Percentiles rank a stretch among this genome's conserved stretches.
Conservation (phyloP, 176 grass and related monocot genomes). For the Carex kokanica region DNA sequence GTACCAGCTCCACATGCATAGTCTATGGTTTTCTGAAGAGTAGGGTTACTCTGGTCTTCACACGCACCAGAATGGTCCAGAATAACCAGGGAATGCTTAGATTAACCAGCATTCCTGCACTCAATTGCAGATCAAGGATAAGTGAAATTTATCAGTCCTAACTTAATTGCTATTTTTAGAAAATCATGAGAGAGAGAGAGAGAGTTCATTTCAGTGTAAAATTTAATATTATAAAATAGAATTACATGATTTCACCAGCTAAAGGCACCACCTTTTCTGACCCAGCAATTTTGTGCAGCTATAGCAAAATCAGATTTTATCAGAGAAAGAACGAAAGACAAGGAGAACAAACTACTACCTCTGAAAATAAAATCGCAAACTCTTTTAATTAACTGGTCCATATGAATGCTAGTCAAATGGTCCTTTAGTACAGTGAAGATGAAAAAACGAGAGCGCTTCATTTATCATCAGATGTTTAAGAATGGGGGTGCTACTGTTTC, state of each 20-base stretch:
- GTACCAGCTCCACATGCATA: conserved; percentile 93
- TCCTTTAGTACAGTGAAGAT: too few species aligned
- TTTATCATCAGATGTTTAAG: too few species aligned
- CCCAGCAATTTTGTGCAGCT: conserved; percentile 88
- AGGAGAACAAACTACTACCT: neutral
- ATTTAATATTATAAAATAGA: conserved; percentile 2
- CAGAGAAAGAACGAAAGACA: conserved; percentile 71
- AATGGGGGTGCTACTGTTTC: too few species aligned
- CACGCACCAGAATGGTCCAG: conserved; percentile 82
- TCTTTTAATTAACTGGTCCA: too few species aligned
- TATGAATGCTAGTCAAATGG: too few species aligned
- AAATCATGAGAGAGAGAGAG: neutral
- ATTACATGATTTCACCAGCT: conserved; percentile 91
- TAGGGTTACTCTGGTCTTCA: conserved; percentile 48
- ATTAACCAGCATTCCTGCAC: conserved; percentile 63
- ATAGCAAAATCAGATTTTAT: conserved; percentile 65
- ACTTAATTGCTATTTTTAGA: neutral
- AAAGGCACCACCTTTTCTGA: conserved; percentile 77
- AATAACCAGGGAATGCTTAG: conserved; percentile 92
- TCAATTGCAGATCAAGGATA: conserved; percentile 1
- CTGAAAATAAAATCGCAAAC: too few species aligned
- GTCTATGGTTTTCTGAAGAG: conserved; percentile 89
- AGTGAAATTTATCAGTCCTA: neutral
- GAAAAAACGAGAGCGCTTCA: too few species aligned
- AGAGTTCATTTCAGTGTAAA: neutral